Evolutionary conservation across 805 yeast genomes (phyloP).

Genomic region (Saccharomycopsis microspora): DNA sequence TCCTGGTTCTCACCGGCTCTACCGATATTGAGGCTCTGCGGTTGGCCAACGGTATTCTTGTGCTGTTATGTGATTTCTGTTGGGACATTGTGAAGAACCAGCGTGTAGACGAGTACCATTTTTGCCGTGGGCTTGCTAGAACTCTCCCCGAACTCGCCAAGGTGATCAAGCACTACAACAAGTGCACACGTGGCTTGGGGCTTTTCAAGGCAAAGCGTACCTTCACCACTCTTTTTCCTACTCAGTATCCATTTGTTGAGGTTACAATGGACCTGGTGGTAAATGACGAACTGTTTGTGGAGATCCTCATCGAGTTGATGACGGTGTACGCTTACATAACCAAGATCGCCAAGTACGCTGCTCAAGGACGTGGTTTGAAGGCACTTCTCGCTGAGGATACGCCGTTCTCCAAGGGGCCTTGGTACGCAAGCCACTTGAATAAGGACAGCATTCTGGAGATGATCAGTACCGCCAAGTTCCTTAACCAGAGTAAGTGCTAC

Average conservation of each 20-base stretch:
- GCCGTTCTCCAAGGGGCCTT: constrained; percentile 29
- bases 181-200: constrained; percentile 28
- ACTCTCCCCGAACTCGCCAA: constrained; percentile 42
- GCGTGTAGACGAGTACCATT: constrained; percentile 23
- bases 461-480: constrained; percentile 37
- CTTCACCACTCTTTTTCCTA: constrained; percentile 62
- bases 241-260: constrained; percentile 49
- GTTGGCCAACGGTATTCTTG: constrained; percentile 47
- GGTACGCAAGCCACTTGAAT: constrained; percentile 24
- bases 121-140: constrained; percentile 39
- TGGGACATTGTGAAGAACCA: constrained; percentile 26
- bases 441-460: constrained; percentile 31
- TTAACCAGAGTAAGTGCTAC: constrained; percentile 45
- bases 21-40: constrained; percentile 49
- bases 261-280: constrained; percentile 64
- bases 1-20: constrained; percentile 40
- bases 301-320: constrained; percentile 58
- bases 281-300: constrained; percentile 57
- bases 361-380: constrained; percentile 32
- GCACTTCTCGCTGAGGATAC: constrained; percentile 30
- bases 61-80: constrained; percentile 34
- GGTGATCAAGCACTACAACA: constrained; percentile 41
- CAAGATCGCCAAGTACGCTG: constrained; percentile 33
- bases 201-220: constrained; percentile 48
- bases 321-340: constrained; percentile 47